A percentile compares a stretch with the other conserved stretches of the same genome.
Conservation (phyloP, 2,329 filamentous ascomycete species). For the Dothideomycetes sp. region DNA sequence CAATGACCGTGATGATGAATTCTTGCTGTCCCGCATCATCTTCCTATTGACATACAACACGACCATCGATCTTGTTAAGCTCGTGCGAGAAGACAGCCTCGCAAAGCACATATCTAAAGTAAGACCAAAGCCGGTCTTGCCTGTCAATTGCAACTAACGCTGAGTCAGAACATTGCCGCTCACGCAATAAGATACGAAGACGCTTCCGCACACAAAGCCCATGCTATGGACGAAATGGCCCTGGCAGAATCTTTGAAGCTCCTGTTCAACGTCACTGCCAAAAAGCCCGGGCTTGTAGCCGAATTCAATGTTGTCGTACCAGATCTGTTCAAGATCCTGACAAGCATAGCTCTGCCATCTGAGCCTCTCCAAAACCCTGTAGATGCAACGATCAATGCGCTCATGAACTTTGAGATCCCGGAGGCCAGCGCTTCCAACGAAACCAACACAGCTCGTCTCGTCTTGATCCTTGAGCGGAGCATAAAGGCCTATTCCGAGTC, state of each 20-base stretch:
- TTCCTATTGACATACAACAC: slow-evolving; percentile 73
- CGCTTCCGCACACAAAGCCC: slow-evolving; percentile 14
- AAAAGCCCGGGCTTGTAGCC: slow-evolving; percentile 49
- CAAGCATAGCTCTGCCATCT: slow-evolving; percentile 44
- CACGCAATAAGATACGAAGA: slow-evolving; percentile 35
- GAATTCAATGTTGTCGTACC: slow-evolving; percentile 59
- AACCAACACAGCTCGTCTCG: slow-evolving; percentile 51
- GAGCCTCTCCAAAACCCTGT: slow-evolving; percentile 65
- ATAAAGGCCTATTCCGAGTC: slow-evolving; percentile 51
- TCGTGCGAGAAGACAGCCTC: slow-evolving; percentile 56
- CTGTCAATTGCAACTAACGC: background rate
- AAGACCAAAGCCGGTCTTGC: background rate
- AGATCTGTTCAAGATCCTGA: slow-evolving; percentile 59
- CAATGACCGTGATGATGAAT: slow-evolving; percentile 73
- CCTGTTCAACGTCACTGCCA: slow-evolving; percentile 77
- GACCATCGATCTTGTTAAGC: slow-evolving; percentile 50
- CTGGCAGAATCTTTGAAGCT: slow-evolving; percentile 77
- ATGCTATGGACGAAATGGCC: slow-evolving; percentile 66
- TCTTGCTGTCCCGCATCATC: slow-evolving; percentile 66
- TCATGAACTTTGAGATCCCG: slow-evolving; percentile 64
- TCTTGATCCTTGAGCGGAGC: slow-evolving; percentile 58
- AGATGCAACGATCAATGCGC: slow-evolving; percentile 63
- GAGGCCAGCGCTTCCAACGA: slow-evolving; percentile 22
- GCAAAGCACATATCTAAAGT: slow-evolving; percentile 54
- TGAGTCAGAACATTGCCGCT: slow-evolving; percentile 48